Base-by-base conservation (phyloP, 768 basidiomycete genomes). In the Suillus alpinus region DNA sequence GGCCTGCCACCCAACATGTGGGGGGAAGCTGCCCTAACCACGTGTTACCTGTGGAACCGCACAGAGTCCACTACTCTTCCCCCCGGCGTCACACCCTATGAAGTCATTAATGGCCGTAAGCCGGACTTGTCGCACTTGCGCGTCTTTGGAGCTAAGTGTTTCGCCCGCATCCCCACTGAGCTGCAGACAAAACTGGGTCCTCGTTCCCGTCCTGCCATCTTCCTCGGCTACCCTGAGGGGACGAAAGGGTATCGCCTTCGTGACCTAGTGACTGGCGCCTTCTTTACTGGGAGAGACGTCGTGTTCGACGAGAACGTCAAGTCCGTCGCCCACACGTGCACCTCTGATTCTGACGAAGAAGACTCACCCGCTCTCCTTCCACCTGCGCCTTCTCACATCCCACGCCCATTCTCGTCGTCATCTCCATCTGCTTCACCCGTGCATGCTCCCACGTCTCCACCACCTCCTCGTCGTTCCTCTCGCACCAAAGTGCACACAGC, bases 1-100 rank as follows among this genome's bases (percentile, higher is more conserved):
- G 34, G 60, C 1, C 41, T 73, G 4, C 64, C 67, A 2, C 51
- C 61, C 7, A 47, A 55, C 2, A 65, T 73, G 18, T 75, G 72
- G 74, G 53, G 57, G 0, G 56, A 67, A 9, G 65, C 61, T 3
- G 44, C 61, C 14, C 18, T 58, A 14, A 59, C 62, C 56, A 43
- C 59, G 23, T 60, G 36, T 26, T 58, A 67, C 6, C 43, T 56
- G 23, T 9, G 37, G 2, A 62, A 64, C 37, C 6, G 20, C 1
- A 65, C 59, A 20, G 34, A 58, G 3, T 52, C 41, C 0, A 58
- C 50, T 6, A 52, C 59, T 1, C 10, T 41, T 0, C 39, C 39
- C 0, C 12, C 32, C 0, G 40, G n/a, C 0, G 0, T 4, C 7
- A 64, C 29, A 0, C 52, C 63, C 0, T 59, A 56, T 32, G 52